phyloP scores from a whole-genome alignment of 2,329 filamentous ascomycete genomes.

The Fragosphaeria purpurea region DNA sequence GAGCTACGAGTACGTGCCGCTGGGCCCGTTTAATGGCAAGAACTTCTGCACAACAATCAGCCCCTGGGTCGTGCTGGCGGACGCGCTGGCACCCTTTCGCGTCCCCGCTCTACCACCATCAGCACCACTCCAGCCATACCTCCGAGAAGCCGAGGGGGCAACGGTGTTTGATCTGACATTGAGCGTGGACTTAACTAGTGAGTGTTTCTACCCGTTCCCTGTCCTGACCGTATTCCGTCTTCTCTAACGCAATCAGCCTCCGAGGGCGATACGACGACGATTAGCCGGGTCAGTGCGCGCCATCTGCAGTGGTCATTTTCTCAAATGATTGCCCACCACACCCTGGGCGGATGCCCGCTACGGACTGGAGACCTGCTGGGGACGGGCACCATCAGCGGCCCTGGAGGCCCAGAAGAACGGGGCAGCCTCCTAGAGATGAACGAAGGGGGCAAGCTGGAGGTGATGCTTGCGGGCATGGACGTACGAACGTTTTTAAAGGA shows the following conservation, averaged over 20 bases:
- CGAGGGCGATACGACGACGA: too few species aligned
- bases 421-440: slow-evolving; percentile 37
- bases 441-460: slow-evolving; percentile 30
- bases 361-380: slow-evolving; percentile 65
- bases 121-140: slow-evolving; percentile 27
- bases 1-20: slow-evolving; percentile 72
- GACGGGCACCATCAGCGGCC: slow-evolving; percentile 61
- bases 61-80: slow-evolving; percentile 68
- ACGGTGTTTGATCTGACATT: slow-evolving; percentile 25
- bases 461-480: slow-evolving; percentile 30
- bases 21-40: slow-evolving; percentile 76
- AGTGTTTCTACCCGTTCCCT: not conserved
- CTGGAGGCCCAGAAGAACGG: slow-evolving; percentile 17
- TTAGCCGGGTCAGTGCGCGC: too few species aligned
- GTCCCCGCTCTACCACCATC: slow-evolving; percentile 21
- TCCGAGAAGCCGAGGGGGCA: slow-evolving; percentile 49
- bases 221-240: too few species aligned
- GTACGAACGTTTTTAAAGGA: slow-evolving; percentile 34
- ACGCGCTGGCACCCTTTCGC: slow-evolving; percentile 57
- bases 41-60: slow-evolving; percentile 73
- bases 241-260: too few species aligned
- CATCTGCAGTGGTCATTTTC: slow-evolving; percentile 67
- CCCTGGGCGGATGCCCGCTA: slow-evolving; percentile 66
- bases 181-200: slow-evolving; percentile 5
- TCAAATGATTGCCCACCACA: slow-evolving; percentile 77